Evolutionary conservation across 495 filamentous ascomycete species (phyloP).

Genomic region (Tuber umbilicatum): DNA sequence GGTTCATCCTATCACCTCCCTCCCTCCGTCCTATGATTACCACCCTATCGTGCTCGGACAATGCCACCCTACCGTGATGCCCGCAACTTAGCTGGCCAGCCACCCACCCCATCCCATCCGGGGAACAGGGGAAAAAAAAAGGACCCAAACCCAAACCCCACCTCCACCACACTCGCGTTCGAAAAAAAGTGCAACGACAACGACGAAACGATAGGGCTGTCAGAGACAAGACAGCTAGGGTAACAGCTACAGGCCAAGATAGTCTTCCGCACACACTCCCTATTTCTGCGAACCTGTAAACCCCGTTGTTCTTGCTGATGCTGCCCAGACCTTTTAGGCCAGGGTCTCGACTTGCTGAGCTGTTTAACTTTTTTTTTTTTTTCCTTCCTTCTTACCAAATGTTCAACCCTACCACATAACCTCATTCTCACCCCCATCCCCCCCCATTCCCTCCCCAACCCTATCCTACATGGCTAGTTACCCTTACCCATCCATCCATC

Average conservation of each 20-base stretch:
- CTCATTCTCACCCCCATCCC: background rate
- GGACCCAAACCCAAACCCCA: background rate
- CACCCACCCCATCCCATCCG: background rate
- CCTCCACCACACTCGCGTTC: background rate
- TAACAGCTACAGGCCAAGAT: background rate
- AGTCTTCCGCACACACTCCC: background rate
- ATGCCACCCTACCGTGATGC: background rate
- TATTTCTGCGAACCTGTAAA: background rate
- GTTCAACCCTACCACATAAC: background rate
- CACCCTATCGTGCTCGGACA: no score
- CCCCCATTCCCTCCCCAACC: background rate
- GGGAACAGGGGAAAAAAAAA: background rate
- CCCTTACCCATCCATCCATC: background rate
- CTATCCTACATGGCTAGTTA: background rate
- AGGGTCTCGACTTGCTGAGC: background rate
- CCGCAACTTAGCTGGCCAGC: background rate
- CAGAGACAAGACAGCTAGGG: background rate
- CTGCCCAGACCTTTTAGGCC: background rate
- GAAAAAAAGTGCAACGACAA: background rate
- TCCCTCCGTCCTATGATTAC: background rate
- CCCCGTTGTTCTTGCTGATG: background rate
- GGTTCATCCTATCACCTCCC: background rate
- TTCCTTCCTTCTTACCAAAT: background rate
- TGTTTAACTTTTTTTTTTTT: background rate
- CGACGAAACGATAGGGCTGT: constrained; percentile 1